Evolutionary conservation across 495 filamentous ascomycete genomes (phyloP), one percentile per base, ranked within the genome.

Genomic region (Cladorrhinum samala): DNA sequence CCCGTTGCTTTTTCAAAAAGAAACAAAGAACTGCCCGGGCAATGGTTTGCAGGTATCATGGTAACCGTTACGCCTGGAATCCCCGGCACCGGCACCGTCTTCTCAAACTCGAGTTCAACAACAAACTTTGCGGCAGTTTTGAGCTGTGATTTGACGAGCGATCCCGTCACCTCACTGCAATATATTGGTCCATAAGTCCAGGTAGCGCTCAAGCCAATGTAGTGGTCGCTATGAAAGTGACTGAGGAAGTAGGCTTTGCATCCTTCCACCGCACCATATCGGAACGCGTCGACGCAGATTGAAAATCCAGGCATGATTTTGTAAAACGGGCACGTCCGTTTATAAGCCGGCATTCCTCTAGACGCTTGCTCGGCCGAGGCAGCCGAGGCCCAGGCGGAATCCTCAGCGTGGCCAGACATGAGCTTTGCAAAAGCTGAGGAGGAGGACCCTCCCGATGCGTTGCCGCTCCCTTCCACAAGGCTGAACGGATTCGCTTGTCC

Each of bases 161-260:
- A 95, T 0, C 76, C 93, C 0, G 93, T 99, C 7, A 93, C 87
- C 53, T 83, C 84, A 58, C 91, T 96, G 72, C 94, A 97, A 60
- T 94, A 99, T 36, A 99, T 97, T 2, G 90, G 92, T 0, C 93
- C 93, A 64, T 97, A 92, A 49, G 77, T 80, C 93, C 93, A 99
- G 42, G 77, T 87, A 9, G 85, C 82, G 19, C 86, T 91, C 3
- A 99, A 76, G 1, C 93, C 93, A 27, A 95, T 81, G 65, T 99
- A 99, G 61, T 99, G 93, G 63, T 99, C 93, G 55, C 88, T 94
- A 68, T 99, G 93, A 58, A 96, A 99, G 63, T 99, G 93, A 57
- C 89, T 95, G 21, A 99, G 79, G 62, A 99, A 99, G 66, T 99
- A 99, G 18, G 92, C 93, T 45, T 88, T 85, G 65, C 89, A 94